A percentile compares a stretch with the other conserved stretches of the same genome.
Evolutionary conservation across 2,329 filamentous ascomycete species (phyloP).

Genomic region (Dothistroma pini): DNA sequence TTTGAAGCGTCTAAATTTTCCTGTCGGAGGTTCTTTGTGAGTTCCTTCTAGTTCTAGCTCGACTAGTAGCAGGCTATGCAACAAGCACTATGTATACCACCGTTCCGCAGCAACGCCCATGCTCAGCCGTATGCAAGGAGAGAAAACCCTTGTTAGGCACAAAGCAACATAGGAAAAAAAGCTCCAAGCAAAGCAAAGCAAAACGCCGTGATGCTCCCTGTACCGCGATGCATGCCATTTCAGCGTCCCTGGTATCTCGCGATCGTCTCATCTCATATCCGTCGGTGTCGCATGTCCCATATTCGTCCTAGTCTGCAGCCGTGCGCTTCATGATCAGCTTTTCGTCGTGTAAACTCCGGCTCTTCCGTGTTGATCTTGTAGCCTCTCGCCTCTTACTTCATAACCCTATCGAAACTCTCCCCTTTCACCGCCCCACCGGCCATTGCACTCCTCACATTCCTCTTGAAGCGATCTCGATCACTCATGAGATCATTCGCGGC

Average conservation of each 20-base stretch:
- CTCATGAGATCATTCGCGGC: conserved; percentile 86
- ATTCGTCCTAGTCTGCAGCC: not conserved
- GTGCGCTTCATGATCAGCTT: not conserved
- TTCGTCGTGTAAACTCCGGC: not conserved
- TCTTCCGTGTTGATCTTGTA: not conserved
- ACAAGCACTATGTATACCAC: conserved; percentile 4
- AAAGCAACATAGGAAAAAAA: not conserved
- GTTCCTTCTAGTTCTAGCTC: conserved; percentile 2
- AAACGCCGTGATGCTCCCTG: not conserved
- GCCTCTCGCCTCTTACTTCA: conserved; percentile 56
- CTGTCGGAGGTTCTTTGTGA: not conserved
- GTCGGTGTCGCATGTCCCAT: not conserved
- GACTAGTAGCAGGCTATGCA: conserved; percentile 2
- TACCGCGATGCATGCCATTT: not conserved
- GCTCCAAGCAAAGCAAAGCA: not conserved
- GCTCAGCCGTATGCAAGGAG: not conserved
- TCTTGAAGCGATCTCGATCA: conserved; percentile 84
- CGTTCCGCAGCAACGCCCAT: not conserved
- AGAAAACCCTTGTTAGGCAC: not conserved
- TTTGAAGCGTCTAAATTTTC: not conserved
- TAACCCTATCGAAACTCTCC: conserved; percentile 71
- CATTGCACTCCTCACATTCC: conserved; percentile 85
- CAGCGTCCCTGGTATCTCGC: conserved; percentile 8
- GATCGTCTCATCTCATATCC: not conserved
- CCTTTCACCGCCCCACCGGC: conserved; percentile 71